Percentiles rank a stretch among this genome's conserved stretches.
These are phyloP conservation scores for Citrus reticulata DNA, from an alignment of 345 rosid species.

Conservation along the genomic window DNA sequence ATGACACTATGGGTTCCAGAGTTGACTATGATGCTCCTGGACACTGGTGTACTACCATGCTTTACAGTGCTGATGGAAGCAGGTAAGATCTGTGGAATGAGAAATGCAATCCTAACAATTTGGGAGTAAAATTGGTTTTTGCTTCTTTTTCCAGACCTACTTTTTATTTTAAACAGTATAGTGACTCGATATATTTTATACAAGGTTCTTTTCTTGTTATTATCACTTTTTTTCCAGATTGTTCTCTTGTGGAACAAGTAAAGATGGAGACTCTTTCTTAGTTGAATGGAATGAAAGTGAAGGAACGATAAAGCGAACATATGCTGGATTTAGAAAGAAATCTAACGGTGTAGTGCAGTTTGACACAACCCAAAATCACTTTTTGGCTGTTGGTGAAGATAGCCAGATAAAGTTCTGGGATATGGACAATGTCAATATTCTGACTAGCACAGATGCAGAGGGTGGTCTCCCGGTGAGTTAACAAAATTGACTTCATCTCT, in stretches of 20 bases:
- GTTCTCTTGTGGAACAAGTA: slow-evolving; percentile 91
- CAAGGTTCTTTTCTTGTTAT: neutral
- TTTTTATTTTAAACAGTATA: neutral
- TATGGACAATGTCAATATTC: slow-evolving; percentile 60
- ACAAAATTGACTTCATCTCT: slow-evolving; percentile 14
- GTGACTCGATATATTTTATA: neutral
- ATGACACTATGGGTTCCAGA: slow-evolving; percentile 75
- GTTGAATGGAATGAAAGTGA: slow-evolving; percentile 98
- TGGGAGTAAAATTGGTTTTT: neutral
- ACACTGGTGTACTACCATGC: slow-evolving; percentile 77
- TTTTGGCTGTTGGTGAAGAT: slow-evolving; percentile 91
- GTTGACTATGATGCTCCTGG: slow-evolving; percentile 87
- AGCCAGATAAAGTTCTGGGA: slow-evolving; percentile 90
- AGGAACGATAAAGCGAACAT: slow-evolving; percentile 79
- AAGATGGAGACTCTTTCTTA: slow-evolving; percentile 76
- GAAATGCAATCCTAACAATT: neutral
- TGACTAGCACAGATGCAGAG: slow-evolving; percentile 65
- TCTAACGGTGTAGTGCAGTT: slow-evolving; percentile 65
- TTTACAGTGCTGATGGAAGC: slow-evolving; percentile 80
- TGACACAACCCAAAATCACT: slow-evolving; percentile 81
- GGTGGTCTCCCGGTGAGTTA: slow-evolving; percentile 86
- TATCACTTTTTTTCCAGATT: slow-evolving; percentile 44
- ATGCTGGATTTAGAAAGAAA: slow-evolving; percentile 65
- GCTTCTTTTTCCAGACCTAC: neutral
- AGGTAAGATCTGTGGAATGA: slow-evolving; percentile 38